phyloP scores from a whole-genome alignment of 805 yeast genomes.

The Osmozyma mogii region DNA sequence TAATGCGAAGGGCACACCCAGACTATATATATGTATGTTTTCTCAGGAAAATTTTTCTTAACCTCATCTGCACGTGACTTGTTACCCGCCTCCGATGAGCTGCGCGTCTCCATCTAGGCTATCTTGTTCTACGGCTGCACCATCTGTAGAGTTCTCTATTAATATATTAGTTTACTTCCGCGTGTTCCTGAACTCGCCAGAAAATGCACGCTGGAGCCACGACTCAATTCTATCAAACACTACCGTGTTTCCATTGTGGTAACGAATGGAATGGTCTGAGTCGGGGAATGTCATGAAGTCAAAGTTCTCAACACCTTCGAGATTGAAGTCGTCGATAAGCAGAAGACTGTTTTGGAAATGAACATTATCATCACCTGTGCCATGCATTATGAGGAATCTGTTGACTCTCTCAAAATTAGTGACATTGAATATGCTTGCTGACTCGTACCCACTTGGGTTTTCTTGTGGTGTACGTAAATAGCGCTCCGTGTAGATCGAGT shows the following conservation, averaged over 20 bases:
- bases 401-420: constrained; percentile 44
- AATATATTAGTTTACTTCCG: no score
- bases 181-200: constrained; percentile 8
- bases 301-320: constrained; percentile 72
- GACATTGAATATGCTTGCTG: constrained; percentile 48
- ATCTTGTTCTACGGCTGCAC: no score
- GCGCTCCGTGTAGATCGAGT: constrained; percentile 89
- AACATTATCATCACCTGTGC: constrained; percentile 96
- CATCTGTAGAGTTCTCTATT: no score
- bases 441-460: constrained; percentile 55
- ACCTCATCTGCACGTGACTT: no score
- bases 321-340: constrained; percentile 66
- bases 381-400: constrained; percentile 86
- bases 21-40: no score
- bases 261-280: constrained; percentile 64
- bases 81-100: no score
- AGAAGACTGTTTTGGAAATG: constrained; percentile 85
- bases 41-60: no score
- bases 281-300: constrained; percentile 78
- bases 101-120: no score
- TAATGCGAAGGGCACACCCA: no score
- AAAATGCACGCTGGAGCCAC: constrained; percentile 14
- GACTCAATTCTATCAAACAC: constrained; percentile 46
- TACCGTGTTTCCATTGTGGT: constrained; percentile 65
- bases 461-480: constrained; percentile 80